Evolutionary conservation across 139 green algal genomes (phyloP), one percentile per base, ranked within the genome.

Genomic region (Chlorella vulgaris): DNA sequence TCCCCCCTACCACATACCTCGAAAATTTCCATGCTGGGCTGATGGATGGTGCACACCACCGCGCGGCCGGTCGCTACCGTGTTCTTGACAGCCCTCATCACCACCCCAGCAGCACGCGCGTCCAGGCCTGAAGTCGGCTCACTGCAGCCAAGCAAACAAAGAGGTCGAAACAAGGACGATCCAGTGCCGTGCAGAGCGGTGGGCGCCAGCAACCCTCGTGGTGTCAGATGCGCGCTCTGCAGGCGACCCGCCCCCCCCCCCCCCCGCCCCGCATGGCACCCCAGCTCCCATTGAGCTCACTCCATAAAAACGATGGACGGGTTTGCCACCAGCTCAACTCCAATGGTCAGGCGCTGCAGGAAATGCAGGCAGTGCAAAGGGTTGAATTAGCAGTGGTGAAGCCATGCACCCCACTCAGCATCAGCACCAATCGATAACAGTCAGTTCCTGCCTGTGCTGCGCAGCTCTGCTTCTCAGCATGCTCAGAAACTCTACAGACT

Each of bases 331-430:
- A 92, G 85, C 86, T 92, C 88, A 33, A 91, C 85, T 7, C 82
- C 88, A 22, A 92, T 87, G 69, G 88, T 92, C 60, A 92, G 84
- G 18, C 87, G 84, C 80, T 91, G n/a, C n/a, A n/a, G n/a, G n/a
- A n/a, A n/a, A n/a, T n/a, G n/a, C n/a, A n/a, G n/a, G n/a, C n/a
- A n/a, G n/a, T n/a, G n/a, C n/a, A n/a, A n/a, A n/a, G n/a, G n/a
- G n/a, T n/a, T n/a, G n/a, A n/a, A n/a, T n/a, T n/a, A n/a, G n/a
- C n/a, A n/a, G n/a, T n/a, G n/a, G n/a, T n/a, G n/a, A n/a, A n/a
- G n/a, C n/a, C n/a, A n/a, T n/a, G n/a, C n/a, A n/a, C n/a, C n/a
- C n/a, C n/a, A n/a, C n/a, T n/a, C n/a, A n/a, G n/a, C n/a, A n/a
- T n/a, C n/a, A n/a, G n/a, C n/a, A n/a, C n/a, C n/a, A n/a, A n/a